Percentiles rank a stretch among this genome's conserved stretches.
Evolutionary conservation across 2,329 filamentous ascomycete genomes (phyloP).

Genomic region (Pyrenochaeta sp.): DNA sequence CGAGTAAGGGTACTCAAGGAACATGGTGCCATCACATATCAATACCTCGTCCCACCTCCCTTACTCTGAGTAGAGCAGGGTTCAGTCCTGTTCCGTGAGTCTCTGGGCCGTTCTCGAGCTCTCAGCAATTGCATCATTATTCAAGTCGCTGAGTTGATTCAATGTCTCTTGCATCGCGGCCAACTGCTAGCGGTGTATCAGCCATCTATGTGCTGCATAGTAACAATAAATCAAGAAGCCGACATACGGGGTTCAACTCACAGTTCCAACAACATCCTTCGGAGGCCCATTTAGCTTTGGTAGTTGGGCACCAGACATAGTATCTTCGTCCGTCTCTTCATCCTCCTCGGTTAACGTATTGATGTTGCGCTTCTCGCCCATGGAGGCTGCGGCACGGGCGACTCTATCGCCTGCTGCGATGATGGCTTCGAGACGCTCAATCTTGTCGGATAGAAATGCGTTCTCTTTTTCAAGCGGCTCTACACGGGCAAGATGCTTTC

Average conservation of each 20-base stretch:
- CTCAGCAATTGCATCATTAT: constrained; percentile 46
- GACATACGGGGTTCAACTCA: constrained; percentile 33
- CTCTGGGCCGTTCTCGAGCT: constrained; percentile 43
- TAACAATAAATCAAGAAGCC: constrained; percentile 2
- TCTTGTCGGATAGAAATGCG: constrained; percentile 38
- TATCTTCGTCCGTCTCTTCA: constrained; percentile 35
- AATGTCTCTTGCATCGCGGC: constrained; percentile 50
- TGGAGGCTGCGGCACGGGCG: constrained; percentile 44
- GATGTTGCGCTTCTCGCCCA: constrained; percentile 47
- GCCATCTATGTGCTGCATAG: constrained; percentile 12
- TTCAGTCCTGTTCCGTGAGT: constrained; percentile 41
- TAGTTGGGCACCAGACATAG: constrained; percentile 9
- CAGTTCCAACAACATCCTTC: constrained; percentile 46
- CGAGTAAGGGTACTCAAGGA: neutral
- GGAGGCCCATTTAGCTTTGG: constrained; percentile 14
- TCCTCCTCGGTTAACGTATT: constrained; percentile 42
- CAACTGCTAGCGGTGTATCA: constrained; percentile 49
- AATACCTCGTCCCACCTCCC: neutral
- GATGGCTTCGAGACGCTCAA: constrained; percentile 46
- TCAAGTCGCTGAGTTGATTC: constrained; percentile 45
- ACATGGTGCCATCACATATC: neutral
- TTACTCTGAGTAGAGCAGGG: constrained; percentile 13
- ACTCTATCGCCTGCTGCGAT: constrained; percentile 47
- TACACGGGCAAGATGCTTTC: constrained; percentile 46
- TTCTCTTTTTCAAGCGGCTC: constrained; percentile 47